Percentiles rank a stretch among this genome's conserved stretches.
These are phyloP conservation scores for Salix koriyanagi DNA, from an alignment of 345 rosid genomes.

Conservation along the genomic window DNA sequence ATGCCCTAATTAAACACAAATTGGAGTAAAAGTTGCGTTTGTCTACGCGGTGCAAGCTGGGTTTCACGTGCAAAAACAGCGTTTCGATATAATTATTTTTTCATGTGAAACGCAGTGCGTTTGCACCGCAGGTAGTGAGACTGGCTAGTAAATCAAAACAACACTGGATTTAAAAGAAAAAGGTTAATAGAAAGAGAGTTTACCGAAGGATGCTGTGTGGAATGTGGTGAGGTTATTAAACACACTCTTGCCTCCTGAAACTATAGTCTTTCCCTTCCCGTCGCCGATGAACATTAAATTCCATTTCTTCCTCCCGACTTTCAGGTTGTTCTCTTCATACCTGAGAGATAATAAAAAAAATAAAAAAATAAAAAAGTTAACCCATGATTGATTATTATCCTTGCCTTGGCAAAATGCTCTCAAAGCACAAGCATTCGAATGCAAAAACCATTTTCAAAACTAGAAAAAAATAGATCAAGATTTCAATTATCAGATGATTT, in stretches of 20 bases:
- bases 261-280: conserved; percentile 74
- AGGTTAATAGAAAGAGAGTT: background rate
- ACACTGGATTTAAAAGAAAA: background rate
- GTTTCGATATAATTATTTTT: too few relatives aligned
- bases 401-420: too few relatives aligned
- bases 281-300: conserved; percentile 94
- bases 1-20: background rate
- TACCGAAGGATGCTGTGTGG: conserved; percentile 95
- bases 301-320: conserved; percentile 83
- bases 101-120: too few relatives aligned
- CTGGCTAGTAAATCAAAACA: too few relatives aligned
- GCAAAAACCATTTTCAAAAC: too few relatives aligned
- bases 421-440: too few relatives aligned
- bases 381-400: too few relatives aligned
- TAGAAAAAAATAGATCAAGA: background rate
- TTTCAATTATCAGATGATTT: background rate
- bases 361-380: too few relatives aligned
- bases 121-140: too few relatives aligned
- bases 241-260: conserved; percentile 63
- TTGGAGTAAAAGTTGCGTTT: too few relatives aligned
- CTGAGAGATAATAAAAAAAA: conserved; percentile 23
- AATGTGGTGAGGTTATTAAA: conserved; percentile 67
- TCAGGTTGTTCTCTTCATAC: conserved; percentile 74
- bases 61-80: too few relatives aligned
- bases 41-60: too few relatives aligned